These are phyloP conservation scores for Blastobotrys illinoisensis DNA, from an alignment of 1,139 yeast species.

Conservation along the genomic window DNA sequence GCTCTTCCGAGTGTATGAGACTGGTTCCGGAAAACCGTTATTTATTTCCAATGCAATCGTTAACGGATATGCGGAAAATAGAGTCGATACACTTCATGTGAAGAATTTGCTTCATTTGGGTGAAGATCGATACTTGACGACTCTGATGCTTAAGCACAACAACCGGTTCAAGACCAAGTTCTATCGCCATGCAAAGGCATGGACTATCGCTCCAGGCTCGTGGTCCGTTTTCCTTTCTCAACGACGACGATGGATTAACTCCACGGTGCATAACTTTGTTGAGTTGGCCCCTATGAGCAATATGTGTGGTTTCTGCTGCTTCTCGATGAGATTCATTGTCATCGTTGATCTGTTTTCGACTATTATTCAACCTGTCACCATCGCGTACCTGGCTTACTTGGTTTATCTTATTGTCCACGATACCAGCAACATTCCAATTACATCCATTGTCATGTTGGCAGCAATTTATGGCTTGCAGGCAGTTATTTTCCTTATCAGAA, in stretches of 20 bases:
- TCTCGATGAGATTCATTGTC: constrained; percentile 40
- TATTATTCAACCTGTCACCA: constrained; percentile 39
- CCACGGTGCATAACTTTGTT: constrained; percentile 39
- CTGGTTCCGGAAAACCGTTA: constrained; percentile 36
- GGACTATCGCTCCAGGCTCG: constrained; percentile 41
- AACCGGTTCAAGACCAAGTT: constrained; percentile 38
- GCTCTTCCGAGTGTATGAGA: constrained; percentile 35
- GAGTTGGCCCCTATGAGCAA: constrained; percentile 38
- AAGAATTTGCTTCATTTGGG: constrained; percentile 40
- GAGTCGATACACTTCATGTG: constrained; percentile 39
- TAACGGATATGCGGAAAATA: constrained; percentile 34
- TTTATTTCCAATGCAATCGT: constrained; percentile 38
- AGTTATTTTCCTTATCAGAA: constrained; percentile 34
- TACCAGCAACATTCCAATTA: constrained; percentile 33
- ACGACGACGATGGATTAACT: constrained; percentile 43
- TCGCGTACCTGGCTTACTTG: constrained; percentile 38
- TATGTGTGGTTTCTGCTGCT: constrained; percentile 42
- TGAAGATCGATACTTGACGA: constrained; percentile 40
- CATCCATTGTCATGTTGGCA: constrained; percentile 36
- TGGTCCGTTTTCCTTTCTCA: constrained; percentile 40
- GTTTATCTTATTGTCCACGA: constrained; percentile 32
- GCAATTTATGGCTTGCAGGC: constrained; percentile 41
- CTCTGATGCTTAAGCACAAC: constrained; percentile 36
- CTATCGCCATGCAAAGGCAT: constrained; percentile 37
- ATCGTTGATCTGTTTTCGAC: constrained; percentile 37